Conservation (phyloP, 1,284 basidiomycete genomes). For the Cryptococcus neoformans region DNA sequence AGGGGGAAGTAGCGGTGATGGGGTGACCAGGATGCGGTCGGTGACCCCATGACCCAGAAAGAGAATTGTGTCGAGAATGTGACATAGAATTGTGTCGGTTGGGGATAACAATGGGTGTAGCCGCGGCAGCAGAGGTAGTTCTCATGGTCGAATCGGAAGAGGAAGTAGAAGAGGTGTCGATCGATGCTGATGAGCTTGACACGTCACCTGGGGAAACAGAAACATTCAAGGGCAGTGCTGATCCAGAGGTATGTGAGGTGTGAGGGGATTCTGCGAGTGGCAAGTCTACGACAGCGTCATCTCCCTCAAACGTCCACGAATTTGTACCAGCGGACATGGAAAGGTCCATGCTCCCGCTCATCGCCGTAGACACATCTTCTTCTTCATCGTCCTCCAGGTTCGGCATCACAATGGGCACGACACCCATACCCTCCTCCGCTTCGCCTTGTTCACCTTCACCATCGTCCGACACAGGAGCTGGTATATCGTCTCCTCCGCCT, state of each 20-base stretch:
- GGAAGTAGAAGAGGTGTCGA: neutral
- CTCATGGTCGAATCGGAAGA: neutral
- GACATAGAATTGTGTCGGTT: neutral
- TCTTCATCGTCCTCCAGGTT: slow-evolving; percentile 22
- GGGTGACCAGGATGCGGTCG: slow-evolving; percentile 12
- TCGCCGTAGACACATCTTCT: slow-evolving; percentile 6
- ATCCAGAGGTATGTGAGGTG: slow-evolving; percentile 3
- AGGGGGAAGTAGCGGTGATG: neutral
- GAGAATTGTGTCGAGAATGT: neutral
- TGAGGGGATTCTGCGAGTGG: slow-evolving; percentile 30
- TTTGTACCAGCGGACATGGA: slow-evolving; percentile 8
- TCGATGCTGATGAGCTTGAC: neutral
- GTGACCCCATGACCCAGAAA: slow-evolving; percentile 3
- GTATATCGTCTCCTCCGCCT: slow-evolving; percentile 2
- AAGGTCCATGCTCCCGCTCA: slow-evolving; percentile 7
- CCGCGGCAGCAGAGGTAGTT: neutral
- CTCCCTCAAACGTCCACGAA: slow-evolving; percentile 38
- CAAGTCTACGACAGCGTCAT: slow-evolving; percentile 38
- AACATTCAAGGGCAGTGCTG: neutral
- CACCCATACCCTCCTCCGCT: neutral
- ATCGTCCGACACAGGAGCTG: neutral
- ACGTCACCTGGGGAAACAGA: neutral
- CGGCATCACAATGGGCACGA: slow-evolving; percentile 19
- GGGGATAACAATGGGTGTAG: neutral
- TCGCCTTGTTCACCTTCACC: slow-evolving; percentile 12